Percentiles rank a stretch among this genome's conserved stretches.
Conservation (phyloP, 176 grass and related monocot genomes). For the Bromus sterilis region DNA sequence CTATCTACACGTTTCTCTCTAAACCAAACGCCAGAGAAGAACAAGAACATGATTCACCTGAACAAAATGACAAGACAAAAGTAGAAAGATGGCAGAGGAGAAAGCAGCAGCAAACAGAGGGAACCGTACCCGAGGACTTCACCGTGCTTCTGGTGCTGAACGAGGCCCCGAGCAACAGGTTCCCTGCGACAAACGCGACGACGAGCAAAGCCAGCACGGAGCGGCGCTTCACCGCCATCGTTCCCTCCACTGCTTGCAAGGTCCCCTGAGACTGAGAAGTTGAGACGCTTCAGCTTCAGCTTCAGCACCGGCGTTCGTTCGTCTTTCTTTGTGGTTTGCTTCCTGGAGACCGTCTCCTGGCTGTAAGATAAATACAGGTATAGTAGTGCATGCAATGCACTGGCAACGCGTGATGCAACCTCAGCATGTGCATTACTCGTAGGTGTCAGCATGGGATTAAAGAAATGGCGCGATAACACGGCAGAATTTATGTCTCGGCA, state of each 20-base stretch:
- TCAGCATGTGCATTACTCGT: slow-evolving; percentile 12
- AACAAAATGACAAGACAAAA: neutral
- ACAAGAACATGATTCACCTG: neutral
- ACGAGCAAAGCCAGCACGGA: neutral
- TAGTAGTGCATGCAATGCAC: neutral
- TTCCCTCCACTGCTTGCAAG: neutral
- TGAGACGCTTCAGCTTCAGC: neutral
- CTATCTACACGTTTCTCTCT: neutral
- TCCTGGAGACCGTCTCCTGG: neutral
- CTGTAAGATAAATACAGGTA: neutral
- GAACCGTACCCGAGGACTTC: neutral
- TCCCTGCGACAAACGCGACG: neutral
- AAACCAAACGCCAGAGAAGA: neutral
- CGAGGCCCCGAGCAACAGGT: neutral
- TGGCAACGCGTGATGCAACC: neutral
- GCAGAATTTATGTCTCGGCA: slow-evolving; percentile 45
- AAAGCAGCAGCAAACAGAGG: neutral
- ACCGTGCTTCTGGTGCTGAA: neutral
- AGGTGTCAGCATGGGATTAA: slow-evolving; percentile 34
- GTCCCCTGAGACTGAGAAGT: neutral
- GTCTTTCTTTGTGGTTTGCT: neutral
- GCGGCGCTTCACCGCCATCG: neutral
- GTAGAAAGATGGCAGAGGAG: neutral
- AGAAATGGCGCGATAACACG: slow-evolving; percentile 36
- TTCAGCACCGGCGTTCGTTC: neutral